Evolutionary conservation across 1,284 basidiomycete species (phyloP).

Genomic region (Hymenochaete sp.): DNA sequence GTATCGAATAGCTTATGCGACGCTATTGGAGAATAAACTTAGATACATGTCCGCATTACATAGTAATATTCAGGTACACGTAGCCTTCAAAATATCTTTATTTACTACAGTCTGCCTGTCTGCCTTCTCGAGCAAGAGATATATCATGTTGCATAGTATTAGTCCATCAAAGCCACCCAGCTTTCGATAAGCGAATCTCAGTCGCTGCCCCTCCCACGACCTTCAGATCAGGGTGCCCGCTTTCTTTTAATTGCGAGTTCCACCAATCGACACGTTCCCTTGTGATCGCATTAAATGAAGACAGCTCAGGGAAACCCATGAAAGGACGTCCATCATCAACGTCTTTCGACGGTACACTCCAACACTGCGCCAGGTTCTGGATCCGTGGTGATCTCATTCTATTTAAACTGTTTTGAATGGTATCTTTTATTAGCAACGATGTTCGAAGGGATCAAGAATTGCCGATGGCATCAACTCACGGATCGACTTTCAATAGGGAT

Average conservation of each 20-base stretch:
- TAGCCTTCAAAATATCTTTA: too few species aligned
- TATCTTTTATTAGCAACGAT: neutral
- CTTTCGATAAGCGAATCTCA: conserved; percentile 10
- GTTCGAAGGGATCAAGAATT: neutral
- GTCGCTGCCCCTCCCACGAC: conserved; percentile 8
- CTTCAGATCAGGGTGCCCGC: conserved; percentile 4
- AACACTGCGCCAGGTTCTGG: conserved; percentile 21
- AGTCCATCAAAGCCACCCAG: too few species aligned
- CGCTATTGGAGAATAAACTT: too few species aligned
- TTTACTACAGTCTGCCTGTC: too few species aligned
- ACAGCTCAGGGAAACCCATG: conserved; percentile 21
- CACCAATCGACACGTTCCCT: conserved; percentile 21
- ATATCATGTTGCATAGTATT: too few species aligned
- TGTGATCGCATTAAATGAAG: conserved; percentile 16
- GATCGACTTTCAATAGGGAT: conserved; percentile 18
- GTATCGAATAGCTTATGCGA: too few species aligned
- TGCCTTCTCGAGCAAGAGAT: too few species aligned
- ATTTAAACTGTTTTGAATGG: conserved; percentile 19
- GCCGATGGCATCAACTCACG: conserved; percentile 19
- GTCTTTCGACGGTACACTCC: conserved; percentile 19
- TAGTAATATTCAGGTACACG: too few species aligned
- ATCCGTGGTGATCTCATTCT: conserved; percentile 17
- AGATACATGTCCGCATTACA: too few species aligned
- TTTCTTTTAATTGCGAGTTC: conserved; percentile 22
- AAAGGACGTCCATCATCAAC: conserved; percentile 11